These are phyloP conservation scores for Suillus ampliporus DNA, from an alignment of 768 basidiomycete genomes.

Conservation along the genomic window DNA sequence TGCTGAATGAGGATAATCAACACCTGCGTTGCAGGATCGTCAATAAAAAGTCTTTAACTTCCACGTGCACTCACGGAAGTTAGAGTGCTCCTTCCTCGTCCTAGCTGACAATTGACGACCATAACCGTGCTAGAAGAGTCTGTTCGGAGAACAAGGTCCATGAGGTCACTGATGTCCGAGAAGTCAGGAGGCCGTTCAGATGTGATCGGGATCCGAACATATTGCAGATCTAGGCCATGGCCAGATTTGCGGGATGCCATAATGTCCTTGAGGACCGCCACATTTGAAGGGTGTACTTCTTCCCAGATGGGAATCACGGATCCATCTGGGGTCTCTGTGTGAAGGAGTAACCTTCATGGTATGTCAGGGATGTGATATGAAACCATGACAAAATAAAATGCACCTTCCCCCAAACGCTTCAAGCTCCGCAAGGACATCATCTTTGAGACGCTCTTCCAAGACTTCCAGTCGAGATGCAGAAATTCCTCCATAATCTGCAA, in stretches of 20 bases:
- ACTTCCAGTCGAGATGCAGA: slow-evolving; percentile 88
- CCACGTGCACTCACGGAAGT: slow-evolving; percentile 65
- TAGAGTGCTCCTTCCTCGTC: slow-evolving; percentile 88
- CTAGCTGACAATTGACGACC: slow-evolving; percentile 95
- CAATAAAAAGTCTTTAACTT: background rate
- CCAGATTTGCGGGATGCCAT: slow-evolving; percentile 66
- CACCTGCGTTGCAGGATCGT: slow-evolving; percentile 50
- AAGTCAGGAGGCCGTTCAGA: slow-evolving; percentile 84
- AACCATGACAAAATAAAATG: slow-evolving; percentile 26
- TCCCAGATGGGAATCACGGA: slow-evolving; percentile 96
- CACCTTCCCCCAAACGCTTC: slow-evolving; percentile 83
- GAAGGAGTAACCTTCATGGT: slow-evolving; percentile 71
- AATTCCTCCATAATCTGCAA: slow-evolving; percentile 92
- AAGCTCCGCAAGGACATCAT: slow-evolving; percentile 87
- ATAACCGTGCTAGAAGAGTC: slow-evolving; percentile 76
- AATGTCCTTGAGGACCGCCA: slow-evolving; percentile 85
- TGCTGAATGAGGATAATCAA: slow-evolving; percentile 82
- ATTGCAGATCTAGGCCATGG: slow-evolving; percentile 67
- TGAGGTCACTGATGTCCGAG: slow-evolving; percentile 74
- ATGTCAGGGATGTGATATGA: slow-evolving; percentile 2
- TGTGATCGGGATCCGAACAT: slow-evolving; percentile 90
- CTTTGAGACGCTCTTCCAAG: slow-evolving; percentile 86
- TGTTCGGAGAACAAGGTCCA: slow-evolving; percentile 76
- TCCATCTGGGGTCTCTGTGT: slow-evolving; percentile 88
- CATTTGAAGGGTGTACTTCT: slow-evolving; percentile 71